These are phyloP conservation scores for Carex kokanica DNA, from an alignment of 176 grass and related monocot species.

Conservation along the genomic window DNA sequence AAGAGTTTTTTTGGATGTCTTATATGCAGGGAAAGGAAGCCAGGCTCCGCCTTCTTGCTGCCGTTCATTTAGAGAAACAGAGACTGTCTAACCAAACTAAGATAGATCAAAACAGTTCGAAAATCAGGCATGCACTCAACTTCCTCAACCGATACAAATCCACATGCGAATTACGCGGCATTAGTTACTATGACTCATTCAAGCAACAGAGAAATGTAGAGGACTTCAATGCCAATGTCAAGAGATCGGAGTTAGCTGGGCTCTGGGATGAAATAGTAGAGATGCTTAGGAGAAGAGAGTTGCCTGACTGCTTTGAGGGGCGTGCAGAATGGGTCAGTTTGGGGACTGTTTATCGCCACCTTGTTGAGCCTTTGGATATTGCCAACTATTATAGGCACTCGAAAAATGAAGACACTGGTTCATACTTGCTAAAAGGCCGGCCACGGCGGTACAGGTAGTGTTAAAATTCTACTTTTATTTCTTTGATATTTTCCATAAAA, in stretches of 20 bases:
- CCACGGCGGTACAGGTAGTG: conserved; percentile 51
- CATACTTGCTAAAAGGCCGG: conserved; percentile 73
- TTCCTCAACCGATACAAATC: conserved; percentile 56
- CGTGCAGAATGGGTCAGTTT: conserved; percentile 69
- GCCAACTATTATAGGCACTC: conserved; percentile 96
- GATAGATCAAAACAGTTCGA: conserved; percentile 61
- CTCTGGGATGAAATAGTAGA: conserved; percentile 95
- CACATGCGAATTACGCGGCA: conserved; percentile 50
- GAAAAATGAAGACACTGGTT: conserved; percentile 87
- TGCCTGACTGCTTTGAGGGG: conserved; percentile 74
- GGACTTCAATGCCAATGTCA: conserved; percentile 79
- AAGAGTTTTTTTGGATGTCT: background rate
- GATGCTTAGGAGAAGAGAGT: conserved; percentile 70
- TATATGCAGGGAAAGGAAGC: conserved; percentile 70
- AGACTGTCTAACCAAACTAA: conserved; percentile 71
- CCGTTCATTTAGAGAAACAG: conserved; percentile 81
- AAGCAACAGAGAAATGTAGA: conserved; percentile 74
- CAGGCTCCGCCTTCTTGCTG: conserved; percentile 54
- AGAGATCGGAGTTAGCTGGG: conserved; percentile 66
- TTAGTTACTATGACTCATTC: conserved; percentile 87
- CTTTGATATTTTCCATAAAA: background rate
- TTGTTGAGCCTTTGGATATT: conserved; percentile 96
- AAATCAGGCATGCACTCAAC: conserved; percentile 61
- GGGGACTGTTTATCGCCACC: conserved; percentile 57
- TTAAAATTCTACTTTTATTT: background rate